These are phyloP conservation scores for Coemansia sp. DNA, from an alignment of 192 early-diverging fungal species.

Conservation along the genomic window DNA sequence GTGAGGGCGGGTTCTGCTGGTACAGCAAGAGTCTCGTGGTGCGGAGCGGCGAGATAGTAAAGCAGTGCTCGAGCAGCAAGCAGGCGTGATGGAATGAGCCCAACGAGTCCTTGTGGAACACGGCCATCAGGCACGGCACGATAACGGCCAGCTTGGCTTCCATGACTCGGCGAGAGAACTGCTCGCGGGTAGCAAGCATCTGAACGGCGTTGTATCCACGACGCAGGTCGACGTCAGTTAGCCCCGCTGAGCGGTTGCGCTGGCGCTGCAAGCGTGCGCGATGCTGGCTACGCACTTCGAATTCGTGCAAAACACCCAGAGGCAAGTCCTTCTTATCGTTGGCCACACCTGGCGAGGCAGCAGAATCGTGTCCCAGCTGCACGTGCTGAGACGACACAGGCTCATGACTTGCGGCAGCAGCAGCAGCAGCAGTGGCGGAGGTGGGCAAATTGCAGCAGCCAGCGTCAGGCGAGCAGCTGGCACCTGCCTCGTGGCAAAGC, in stretches of 20 bases:
- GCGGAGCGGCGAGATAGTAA: conserved; percentile 44
- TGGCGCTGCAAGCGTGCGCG: conserved; percentile 46
- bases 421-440: neutral
- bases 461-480: conserved; percentile 10
- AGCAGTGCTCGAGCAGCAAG: conserved; percentile 56
- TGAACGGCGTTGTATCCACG: conserved; percentile 52
- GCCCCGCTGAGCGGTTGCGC: conserved; percentile 38
- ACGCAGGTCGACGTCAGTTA: conserved; percentile 45
- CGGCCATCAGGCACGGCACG: conserved; percentile 53
- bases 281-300: conserved; percentile 41
- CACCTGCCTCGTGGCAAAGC: conserved; percentile 8
- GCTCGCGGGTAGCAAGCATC: conserved; percentile 49
- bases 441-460: conserved; percentile 4
- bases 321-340: conserved; percentile 19
- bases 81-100: conserved; percentile 58
- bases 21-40: conserved; percentile 48
- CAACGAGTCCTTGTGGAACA: conserved; percentile 54
- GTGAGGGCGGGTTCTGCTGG: conserved; percentile 54
- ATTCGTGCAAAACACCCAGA: conserved; percentile 31
- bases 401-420: neutral
- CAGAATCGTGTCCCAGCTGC: neutral
- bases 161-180: conserved; percentile 40
- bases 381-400: neutral
- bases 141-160: conserved; percentile 53
- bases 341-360: neutral